A percentile compares a stretch with the other conserved stretches of the same genome.
Evolutionary conservation across 2,329 filamentous ascomycete genomes (phyloP).

Genomic region (Botrytis cinerea): DNA sequence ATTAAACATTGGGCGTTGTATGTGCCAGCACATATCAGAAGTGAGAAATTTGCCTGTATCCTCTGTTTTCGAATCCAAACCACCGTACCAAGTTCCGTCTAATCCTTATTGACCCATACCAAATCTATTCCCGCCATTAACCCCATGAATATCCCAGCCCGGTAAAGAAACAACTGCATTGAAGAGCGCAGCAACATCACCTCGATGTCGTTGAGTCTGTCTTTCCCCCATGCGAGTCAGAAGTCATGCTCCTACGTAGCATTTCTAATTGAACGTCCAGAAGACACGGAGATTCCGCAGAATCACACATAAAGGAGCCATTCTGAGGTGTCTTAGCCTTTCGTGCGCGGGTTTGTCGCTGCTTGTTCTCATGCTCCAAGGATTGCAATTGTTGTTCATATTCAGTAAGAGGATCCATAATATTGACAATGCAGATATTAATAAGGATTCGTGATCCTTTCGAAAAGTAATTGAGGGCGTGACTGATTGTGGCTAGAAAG

Average conservation of each 20-base stretch:
- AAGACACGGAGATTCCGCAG: conserved; percentile 9
- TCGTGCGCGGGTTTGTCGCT: conserved; percentile 7
- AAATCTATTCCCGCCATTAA: neutral
- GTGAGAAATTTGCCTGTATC: neutral
- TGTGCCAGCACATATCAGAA: conserved; percentile 12
- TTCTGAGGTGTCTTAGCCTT: neutral
- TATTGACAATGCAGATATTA: neutral
- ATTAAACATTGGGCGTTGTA: neutral
- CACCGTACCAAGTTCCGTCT: neutral
- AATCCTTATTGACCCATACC: neutral
- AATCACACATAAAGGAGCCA: conserved; percentile 2
- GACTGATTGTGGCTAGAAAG: neutral
- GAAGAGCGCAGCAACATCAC: neutral
- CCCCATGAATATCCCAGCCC: neutral
- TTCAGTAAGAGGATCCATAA: conserved; percentile 9
- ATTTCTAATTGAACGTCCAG: conserved; percentile 9
- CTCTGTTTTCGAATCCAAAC: neutral
- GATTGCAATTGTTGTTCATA: conserved; percentile 10
- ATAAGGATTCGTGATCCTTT: neutral
- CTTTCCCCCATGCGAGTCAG: neutral
- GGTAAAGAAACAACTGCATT: neutral
- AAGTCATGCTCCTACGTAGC: conserved; percentile 13
- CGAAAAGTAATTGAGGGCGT: neutral
- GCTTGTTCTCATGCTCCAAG: conserved; percentile 18
- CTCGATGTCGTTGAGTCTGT: neutral